Conservation (phyloP, 257 asterid genomes). For the Catharanthus roseus region DNA sequence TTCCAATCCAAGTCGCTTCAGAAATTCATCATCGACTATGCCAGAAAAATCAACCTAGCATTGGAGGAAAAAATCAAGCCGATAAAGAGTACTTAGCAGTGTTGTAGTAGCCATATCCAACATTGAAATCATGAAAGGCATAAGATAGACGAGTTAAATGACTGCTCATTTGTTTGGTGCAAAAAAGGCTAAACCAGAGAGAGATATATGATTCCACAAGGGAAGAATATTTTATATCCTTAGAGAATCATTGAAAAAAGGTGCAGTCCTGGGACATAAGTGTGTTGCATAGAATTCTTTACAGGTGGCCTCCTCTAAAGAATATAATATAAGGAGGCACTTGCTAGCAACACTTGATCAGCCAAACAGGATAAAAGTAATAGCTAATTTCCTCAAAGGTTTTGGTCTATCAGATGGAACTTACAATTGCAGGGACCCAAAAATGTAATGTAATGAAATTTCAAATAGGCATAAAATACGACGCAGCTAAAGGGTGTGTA, state of each 20-base stretch:
- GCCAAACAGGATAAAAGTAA: not conserved
- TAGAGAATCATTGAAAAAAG: not conserved
- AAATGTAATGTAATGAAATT: not conserved
- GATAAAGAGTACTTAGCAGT: not conserved
- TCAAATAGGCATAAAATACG: not conserved
- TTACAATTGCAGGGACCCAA: not conserved
- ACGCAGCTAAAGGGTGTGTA: too few relatives aligned
- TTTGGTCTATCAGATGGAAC: not conserved
- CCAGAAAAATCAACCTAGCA: slow-evolving; percentile 96
- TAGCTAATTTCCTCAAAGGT: not conserved
- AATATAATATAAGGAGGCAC: not conserved
- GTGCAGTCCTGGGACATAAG: not conserved
- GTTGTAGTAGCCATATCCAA: not conserved
- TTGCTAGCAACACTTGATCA: not conserved
- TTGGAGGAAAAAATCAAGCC: slow-evolving; percentile 1
- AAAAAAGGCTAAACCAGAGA: not conserved
- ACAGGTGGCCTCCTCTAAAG: not conserved
- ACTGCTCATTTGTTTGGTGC: not conserved
- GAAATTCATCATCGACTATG: slow-evolving; percentile 72
- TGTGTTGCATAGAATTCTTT: not conserved
- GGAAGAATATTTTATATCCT: not conserved
- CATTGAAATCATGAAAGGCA: not conserved
- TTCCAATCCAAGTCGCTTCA: slow-evolving; percentile 58
- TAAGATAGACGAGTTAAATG: not conserved
- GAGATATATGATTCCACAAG: not conserved